phyloP scores from a whole-genome alignment of 2,329 filamentous ascomycete species.

The Hypoxylon sp. region DNA sequence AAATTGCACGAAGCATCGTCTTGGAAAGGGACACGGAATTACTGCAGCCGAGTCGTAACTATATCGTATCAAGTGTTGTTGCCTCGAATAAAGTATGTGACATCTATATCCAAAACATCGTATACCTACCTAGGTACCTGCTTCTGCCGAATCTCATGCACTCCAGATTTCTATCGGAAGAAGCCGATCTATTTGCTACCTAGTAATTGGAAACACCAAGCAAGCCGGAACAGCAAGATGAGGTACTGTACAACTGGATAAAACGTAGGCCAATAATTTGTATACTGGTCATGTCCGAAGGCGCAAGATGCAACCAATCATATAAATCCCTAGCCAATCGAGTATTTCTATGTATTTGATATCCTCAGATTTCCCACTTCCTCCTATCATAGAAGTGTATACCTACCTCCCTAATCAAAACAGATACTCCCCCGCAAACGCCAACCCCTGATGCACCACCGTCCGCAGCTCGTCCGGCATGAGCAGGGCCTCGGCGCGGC shows the following conservation, averaged over 20 bases:
- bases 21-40: not conserved
- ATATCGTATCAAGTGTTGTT: no score
- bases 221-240: no score
- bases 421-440: conserved; percentile 39
- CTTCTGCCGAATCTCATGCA: conserved; percentile 23
- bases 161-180: conserved; percentile 27
- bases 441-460: conserved; percentile 40
- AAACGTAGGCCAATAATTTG: no score
- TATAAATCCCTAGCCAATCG: no score
- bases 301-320: no score
- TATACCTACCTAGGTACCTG: no score
- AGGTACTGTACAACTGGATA: no score
- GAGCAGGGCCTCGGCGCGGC: conserved; percentile 28
- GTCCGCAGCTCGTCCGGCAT: conserved; percentile 33
- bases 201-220: conserved; percentile 14
- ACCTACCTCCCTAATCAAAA: conserved; percentile 15
- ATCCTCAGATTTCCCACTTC: not conserved
- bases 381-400: not conserved
- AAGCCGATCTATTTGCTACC: conserved; percentile 14
- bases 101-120: no score
- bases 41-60: conserved; percentile 1
- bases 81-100: no score
- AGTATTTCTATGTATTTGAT: no score
- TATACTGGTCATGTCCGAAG: no score
- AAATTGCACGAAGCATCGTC: no score